A percentile compares a stretch with the other conserved stretches of the same genome.
Conservation (phyloP, 2,329 filamentous ascomycete species). For the Penicillium sclerotigenum region DNA sequence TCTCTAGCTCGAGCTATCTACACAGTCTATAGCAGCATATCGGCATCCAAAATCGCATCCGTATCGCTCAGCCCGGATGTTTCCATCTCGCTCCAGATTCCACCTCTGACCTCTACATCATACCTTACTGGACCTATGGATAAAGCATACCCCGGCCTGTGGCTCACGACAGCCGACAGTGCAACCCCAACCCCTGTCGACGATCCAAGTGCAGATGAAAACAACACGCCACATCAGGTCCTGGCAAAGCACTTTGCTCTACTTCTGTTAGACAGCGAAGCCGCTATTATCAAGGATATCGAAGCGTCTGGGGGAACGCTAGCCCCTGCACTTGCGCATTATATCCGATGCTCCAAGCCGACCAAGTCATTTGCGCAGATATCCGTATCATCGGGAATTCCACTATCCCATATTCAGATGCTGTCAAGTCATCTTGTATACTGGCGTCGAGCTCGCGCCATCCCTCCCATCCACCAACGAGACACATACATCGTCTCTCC, state of each 20-base stretch:
- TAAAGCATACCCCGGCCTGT: slow-evolving; percentile 69
- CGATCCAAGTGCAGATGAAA: slow-evolving; percentile 56
- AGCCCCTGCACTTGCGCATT: slow-evolving; percentile 72
- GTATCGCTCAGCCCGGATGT: slow-evolving; percentile 66
- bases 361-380: slow-evolving; percentile 71
- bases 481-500: slow-evolving; percentile 91
- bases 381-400: slow-evolving; percentile 60
- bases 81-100: slow-evolving; percentile 62
- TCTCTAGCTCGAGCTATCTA: slow-evolving; percentile 79
- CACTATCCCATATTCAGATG: slow-evolving; percentile 75
- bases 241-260: slow-evolving; percentile 85
- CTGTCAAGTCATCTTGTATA: slow-evolving; percentile 92
- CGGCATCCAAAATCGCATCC: slow-evolving; percentile 80
- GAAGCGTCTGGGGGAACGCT: slow-evolving; percentile 70
- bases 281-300: slow-evolving; percentile 69
- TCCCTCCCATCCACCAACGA: slow-evolving; percentile 82
- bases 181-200: slow-evolving; percentile 71
- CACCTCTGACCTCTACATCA: slow-evolving; percentile 63
- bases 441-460: slow-evolving; percentile 88
- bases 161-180: slow-evolving; percentile 82
- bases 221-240: slow-evolving; percentile 50
- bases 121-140: slow-evolving; percentile 69
- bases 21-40: slow-evolving; percentile 76
- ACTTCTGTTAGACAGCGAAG: slow-evolving; percentile 77
- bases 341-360: slow-evolving; percentile 58